Evolutionary conservation across 345 rosid genomes (phyloP).

Genomic region (Pistacia atlantica): DNA sequence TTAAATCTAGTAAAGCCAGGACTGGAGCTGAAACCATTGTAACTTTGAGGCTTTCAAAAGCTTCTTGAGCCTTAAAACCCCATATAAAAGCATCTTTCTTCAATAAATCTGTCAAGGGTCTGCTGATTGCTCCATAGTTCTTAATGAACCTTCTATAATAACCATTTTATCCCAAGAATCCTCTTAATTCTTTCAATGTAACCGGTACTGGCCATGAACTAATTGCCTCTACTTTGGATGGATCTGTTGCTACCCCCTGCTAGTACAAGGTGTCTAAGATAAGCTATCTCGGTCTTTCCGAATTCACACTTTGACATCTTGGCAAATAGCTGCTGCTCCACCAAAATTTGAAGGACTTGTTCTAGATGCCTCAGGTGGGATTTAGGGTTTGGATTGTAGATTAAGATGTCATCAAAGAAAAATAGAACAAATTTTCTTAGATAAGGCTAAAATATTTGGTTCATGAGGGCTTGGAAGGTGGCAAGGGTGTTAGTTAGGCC

Average conservation of each 20-base stretch:
- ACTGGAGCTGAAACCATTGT: background rate
- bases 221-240: background rate
- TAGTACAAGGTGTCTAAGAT: background rate
- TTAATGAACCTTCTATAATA: background rate
- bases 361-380: background rate
- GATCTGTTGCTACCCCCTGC: background rate
- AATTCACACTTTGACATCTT: background rate
- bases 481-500: background rate
- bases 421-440: background rate
- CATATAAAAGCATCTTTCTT: background rate
- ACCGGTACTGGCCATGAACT: background rate
- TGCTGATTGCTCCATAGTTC: background rate
- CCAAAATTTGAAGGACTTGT: background rate
- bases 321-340: background rate
- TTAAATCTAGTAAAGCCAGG: background rate
- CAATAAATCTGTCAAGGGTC: background rate
- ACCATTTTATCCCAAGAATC: background rate
- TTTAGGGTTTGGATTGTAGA: background rate
- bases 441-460: background rate
- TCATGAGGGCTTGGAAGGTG: background rate
- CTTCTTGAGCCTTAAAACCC: background rate
- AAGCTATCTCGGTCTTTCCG: background rate
- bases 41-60: background rate
- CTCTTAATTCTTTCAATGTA: background rate
- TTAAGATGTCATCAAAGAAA: too few relatives aligned